Percentiles rank a stretch among this genome's conserved stretches.
Evolutionary conservation across 1,284 basidiomycete genomes (phyloP).

Genomic region (Cryptococcus amylolentus): DNA sequence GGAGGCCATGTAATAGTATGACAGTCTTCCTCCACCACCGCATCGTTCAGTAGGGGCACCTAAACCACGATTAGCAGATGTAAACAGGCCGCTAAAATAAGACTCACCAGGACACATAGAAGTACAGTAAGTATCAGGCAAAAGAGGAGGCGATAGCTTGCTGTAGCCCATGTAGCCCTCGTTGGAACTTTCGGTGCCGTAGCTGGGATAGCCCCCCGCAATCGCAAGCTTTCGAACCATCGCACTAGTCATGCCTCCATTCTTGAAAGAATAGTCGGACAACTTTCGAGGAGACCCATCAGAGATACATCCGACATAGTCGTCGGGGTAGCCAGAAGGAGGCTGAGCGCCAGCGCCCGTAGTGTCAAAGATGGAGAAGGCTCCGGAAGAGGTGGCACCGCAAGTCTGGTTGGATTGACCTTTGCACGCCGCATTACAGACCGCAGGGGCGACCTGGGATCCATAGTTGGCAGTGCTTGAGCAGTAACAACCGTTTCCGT

Average conservation of each 20-base stretch:
- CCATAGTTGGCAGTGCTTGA: conserved; percentile 21
- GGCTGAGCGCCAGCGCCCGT: conserved; percentile 16
- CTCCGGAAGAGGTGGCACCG: conserved; percentile 10
- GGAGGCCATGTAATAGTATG: neutral
- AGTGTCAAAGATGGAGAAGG: conserved; percentile 23
- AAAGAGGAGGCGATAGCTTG: neutral
- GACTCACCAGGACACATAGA: conserved; percentile 1
- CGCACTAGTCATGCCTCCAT: conserved; percentile 16
- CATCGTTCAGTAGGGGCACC: neutral
- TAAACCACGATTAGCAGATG: neutral
- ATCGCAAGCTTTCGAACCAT: conserved; percentile 19
- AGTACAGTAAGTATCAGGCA: neutral
- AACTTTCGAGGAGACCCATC: conserved; percentile 4
- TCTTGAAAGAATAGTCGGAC: conserved; percentile 10
- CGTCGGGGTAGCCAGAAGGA: conserved; percentile 9
- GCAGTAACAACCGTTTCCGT: conserved; percentile 26
- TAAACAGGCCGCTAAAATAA: neutral
- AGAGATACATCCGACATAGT: conserved; percentile 25
- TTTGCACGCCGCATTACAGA: conserved; percentile 8
- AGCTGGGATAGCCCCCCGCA: conserved; percentile 9
- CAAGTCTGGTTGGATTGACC: conserved; percentile 16
- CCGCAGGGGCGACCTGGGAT: neutral
- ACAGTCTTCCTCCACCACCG: conserved; percentile 2
- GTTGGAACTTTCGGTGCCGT: conserved; percentile 20
- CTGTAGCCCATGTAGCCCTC: conserved; percentile 25